These are phyloP conservation scores for Penicillium angulare DNA, from an alignment of 495 filamentous ascomycete species.

Conservation along the genomic window DNA sequence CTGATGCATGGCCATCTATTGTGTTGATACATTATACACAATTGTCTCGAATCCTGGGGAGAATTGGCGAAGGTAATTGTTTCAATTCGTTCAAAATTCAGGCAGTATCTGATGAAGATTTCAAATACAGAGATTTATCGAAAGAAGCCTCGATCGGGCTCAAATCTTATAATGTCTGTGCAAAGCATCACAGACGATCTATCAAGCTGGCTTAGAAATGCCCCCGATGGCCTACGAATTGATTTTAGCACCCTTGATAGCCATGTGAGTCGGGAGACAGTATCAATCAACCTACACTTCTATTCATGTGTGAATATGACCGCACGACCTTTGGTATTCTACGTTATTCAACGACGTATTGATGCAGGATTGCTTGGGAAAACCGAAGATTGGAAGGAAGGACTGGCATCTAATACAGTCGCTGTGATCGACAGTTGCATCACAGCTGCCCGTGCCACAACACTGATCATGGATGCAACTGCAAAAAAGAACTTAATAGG, in stretches of 20 bases:
- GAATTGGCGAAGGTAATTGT: slow-evolving; percentile 36
- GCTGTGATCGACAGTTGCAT: slow-evolving; percentile 50
- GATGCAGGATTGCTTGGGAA: slow-evolving; percentile 23
- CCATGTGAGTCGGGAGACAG: slow-evolving; percentile 40
- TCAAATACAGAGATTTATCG: slow-evolving; percentile 40
- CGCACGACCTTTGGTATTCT: slow-evolving; percentile 46
- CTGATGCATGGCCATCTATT: slow-evolving; percentile 42
- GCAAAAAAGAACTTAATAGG: slow-evolving; percentile 45
- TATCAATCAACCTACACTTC: slow-evolving; percentile 48
- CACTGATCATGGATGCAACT: slow-evolving; percentile 45
- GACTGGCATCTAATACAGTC: slow-evolving; percentile 39
- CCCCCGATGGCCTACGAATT: slow-evolving; percentile 44
- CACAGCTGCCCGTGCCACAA: slow-evolving; percentile 44
- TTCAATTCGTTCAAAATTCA: background rate
- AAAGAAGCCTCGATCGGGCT: slow-evolving; percentile 40
- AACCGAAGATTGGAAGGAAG: slow-evolving; percentile 40
- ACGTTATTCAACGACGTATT: slow-evolving; percentile 47
- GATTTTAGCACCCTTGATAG: slow-evolving; percentile 38
- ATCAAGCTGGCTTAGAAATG: slow-evolving; percentile 37
- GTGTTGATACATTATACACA: slow-evolving; percentile 48
- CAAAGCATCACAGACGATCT: slow-evolving; percentile 45
- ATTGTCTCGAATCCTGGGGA: slow-evolving; percentile 44
- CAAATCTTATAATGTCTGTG: slow-evolving; percentile 43
- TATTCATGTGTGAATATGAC: slow-evolving; percentile 55
- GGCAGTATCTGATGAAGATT: background rate